A percentile compares a stretch with the other conserved stretches of the same genome.
These are phyloP conservation scores for Monoraphidium neglectum DNA, from an alignment of 139 green algal species.

Conservation along the genomic window DNA sequence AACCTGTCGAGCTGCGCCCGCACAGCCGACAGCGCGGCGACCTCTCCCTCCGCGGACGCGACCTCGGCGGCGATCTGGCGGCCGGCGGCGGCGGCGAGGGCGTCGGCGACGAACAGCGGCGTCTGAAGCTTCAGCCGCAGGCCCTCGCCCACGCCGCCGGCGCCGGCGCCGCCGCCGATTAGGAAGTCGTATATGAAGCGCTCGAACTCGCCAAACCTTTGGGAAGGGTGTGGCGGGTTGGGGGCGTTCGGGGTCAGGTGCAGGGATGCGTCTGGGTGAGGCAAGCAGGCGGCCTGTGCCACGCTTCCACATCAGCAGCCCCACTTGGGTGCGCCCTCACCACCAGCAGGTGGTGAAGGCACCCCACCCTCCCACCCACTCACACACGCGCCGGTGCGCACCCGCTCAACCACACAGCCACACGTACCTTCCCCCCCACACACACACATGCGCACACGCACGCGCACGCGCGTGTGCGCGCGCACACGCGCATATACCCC, in stretches of 20 bases:
- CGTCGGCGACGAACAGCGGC: conserved; percentile 85
- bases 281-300: too few species aligned
- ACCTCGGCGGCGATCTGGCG: conserved; percentile 56
- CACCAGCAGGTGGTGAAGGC: not conserved
- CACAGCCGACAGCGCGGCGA: conserved; percentile 61
- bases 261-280: too few species aligned
- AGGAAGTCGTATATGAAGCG: conserved; percentile 85
- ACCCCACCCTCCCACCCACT: not conserved
- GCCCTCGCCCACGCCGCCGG: conserved; percentile 61
- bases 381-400: not conserved
- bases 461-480: too few species aligned
- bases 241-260: too few species aligned
- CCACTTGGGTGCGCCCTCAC: too few species aligned
- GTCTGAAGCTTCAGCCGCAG: conserved; percentile 94
- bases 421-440: not conserved
- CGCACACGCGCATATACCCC: too few species aligned
- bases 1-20: conserved; percentile 72
- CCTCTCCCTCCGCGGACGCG: conserved; percentile 34
- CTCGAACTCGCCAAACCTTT: conserved; percentile 73
- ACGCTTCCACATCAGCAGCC: too few species aligned
- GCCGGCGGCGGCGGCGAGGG: conserved; percentile 72
- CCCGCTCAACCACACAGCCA: not conserved
- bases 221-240: conserved; percentile 10
- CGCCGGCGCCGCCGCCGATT: conserved; percentile 29
- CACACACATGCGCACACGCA: too few species aligned